Percentiles rank a stretch among this genome's conserved stretches.
These are phyloP conservation scores for Plasmopara muralis DNA, from an alignment of 352 stramenopile genomes.

Conservation along the genomic window DNA sequence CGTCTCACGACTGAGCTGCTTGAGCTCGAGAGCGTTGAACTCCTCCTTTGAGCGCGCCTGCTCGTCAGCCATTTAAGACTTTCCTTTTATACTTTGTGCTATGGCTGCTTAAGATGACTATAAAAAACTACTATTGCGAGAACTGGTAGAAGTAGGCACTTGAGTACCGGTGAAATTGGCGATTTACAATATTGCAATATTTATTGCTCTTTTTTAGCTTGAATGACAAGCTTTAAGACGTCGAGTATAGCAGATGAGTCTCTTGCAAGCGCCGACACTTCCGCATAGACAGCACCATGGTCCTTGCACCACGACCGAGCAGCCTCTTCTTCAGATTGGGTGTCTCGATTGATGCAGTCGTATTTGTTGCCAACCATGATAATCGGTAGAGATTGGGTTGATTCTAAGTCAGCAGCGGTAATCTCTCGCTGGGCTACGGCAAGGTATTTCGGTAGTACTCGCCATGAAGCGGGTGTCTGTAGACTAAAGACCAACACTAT, in stretches of 20 bases:
- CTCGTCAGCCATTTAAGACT: slow-evolving; percentile 22
- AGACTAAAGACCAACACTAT: slow-evolving; percentile 45
- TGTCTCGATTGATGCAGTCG: slow-evolving; percentile 6
- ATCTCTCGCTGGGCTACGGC: slow-evolving; percentile 11
- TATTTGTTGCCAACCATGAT: slow-evolving; percentile 27
- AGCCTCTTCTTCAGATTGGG: slow-evolving; percentile 5
- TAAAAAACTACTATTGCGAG: too few relatives aligned
- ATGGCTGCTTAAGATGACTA: too few relatives aligned
- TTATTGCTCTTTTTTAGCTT: background rate
- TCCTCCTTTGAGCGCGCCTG: slow-evolving; percentile 16
- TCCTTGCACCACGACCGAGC: slow-evolving; percentile 17
- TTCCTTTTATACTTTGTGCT: background rate
- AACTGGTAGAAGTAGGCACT: too few relatives aligned
- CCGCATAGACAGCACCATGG: slow-evolving; percentile 8
- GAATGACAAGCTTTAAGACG: slow-evolving; percentile 20
- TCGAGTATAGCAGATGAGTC: slow-evolving; percentile 8
- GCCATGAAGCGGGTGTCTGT: slow-evolving; percentile 20
- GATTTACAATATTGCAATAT: too few relatives aligned
- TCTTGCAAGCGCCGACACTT: slow-evolving; percentile 14
- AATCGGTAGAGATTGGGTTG: slow-evolving; percentile 8
- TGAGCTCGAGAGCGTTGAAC: slow-evolving; percentile 45
- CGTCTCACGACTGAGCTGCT: slow-evolving; percentile 41
- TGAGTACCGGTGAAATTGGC: too few relatives aligned
- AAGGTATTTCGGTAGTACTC: slow-evolving; percentile 23
- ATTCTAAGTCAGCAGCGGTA: background rate